These are phyloP conservation scores for Harringtonia lauricola DNA, from an alignment of 2,329 filamentous ascomycete genomes.

Conservation along the genomic window DNA sequence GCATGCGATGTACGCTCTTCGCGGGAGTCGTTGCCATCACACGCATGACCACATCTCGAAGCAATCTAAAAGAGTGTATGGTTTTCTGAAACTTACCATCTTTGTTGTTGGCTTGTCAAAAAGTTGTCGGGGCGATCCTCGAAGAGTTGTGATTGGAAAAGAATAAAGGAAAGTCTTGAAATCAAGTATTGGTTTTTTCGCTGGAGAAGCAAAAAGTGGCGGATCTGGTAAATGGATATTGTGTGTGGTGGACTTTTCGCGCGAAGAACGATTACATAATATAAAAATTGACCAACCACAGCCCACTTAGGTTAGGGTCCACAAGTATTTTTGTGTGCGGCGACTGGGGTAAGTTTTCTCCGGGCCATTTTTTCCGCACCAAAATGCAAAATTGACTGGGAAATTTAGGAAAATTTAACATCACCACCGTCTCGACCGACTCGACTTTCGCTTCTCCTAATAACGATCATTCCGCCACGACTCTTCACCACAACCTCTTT, in stretches of 20 bases:
- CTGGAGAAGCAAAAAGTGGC: background rate
- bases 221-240: constrained; percentile 1
- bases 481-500: background rate
- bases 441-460: background rate
- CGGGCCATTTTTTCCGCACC: constrained; percentile 8
- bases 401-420: background rate
- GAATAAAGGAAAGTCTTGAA: constrained; percentile 3
- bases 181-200: constrained; percentile 2
- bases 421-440: background rate
- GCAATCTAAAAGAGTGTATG: background rate
- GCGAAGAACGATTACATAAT: background rate
- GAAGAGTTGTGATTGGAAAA: constrained; percentile 38
- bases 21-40: background rate
- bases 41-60: background rate
- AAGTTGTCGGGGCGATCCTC: constrained; percentile 55
- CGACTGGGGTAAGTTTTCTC: constrained; percentile 5
- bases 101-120: constrained; percentile 38
- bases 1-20: background rate
- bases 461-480: background rate
- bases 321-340: constrained; percentile 7
- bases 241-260: constrained; percentile 10
- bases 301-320: constrained; percentile 11
- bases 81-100: constrained; percentile 38
- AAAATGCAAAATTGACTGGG: constrained; percentile 6
- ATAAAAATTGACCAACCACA: background rate